Evolutionary conservation across 257 asterid species (phyloP).

Genomic region (Gentiana macrophylla): DNA sequence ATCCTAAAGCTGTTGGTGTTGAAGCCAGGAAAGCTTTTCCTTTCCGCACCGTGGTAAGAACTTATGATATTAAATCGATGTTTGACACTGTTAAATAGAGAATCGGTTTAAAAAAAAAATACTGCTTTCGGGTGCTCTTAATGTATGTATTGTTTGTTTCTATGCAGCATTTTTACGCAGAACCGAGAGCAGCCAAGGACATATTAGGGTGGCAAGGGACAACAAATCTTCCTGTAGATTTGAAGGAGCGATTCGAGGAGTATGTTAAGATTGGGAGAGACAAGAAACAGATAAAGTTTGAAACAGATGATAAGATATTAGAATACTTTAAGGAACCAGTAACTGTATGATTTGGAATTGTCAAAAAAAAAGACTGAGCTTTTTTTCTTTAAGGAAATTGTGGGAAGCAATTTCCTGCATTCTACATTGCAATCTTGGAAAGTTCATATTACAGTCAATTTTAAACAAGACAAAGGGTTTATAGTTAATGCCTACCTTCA

Average conservation of each 20-base stretch:
- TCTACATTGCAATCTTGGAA: too few species aligned
- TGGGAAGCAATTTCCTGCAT: constrained; percentile 1
- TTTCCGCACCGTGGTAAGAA: constrained; percentile 80
- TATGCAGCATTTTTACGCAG: constrained; percentile 86
- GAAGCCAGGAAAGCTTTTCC: constrained; percentile 97
- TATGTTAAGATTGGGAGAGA: constrained; percentile 90
- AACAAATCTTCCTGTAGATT: constrained; percentile 63
- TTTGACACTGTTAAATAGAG: too few species aligned
- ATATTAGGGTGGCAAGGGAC: constrained; percentile 75
- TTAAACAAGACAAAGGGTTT: too few species aligned
- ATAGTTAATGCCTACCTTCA: too few species aligned
- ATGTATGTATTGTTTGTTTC: background rate
- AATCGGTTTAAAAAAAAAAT: too few species aligned
- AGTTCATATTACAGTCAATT: too few species aligned
- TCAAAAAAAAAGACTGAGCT: background rate
- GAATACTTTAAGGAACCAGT: constrained; percentile 68
- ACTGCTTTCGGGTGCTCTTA: too few species aligned
- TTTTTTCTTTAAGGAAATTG: background rate
- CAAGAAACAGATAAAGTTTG: constrained; percentile 68
- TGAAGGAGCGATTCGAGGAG: constrained; percentile 79
- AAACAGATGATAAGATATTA: constrained; percentile 82
- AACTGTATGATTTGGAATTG: constrained; percentile 33
- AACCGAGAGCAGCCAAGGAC: constrained; percentile 93
- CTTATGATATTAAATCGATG: too few species aligned
- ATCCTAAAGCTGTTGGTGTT: constrained; percentile 71